Evolutionary conservation across 805 yeast genomes (phyloP).

Genomic region (Teunomyces pallodes): DNA sequence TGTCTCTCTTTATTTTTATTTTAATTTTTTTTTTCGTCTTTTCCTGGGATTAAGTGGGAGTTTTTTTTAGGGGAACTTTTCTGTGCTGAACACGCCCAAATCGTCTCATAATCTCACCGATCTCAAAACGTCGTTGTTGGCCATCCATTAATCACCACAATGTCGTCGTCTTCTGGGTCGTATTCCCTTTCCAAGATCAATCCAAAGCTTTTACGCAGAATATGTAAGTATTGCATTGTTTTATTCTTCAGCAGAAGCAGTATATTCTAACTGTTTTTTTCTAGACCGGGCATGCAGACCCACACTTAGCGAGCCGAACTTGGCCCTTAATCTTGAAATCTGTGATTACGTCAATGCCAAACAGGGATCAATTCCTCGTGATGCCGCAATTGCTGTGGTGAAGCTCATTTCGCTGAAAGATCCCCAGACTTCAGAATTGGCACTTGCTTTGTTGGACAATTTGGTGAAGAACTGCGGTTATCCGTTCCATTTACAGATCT

Average conservation of each 20-base stretch:
- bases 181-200: slow-evolving; percentile 44
- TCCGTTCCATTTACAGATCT: slow-evolving; percentile 92
- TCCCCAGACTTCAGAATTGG: slow-evolving; percentile 80
- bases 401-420: slow-evolving; percentile 78
- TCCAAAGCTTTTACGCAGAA: slow-evolving; percentile 45
- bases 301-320: slow-evolving; percentile 78
- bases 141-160: not conserved
- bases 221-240: slow-evolving; percentile 30
- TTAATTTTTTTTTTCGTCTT: too few relatives aligned
- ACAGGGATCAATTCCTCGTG: slow-evolving; percentile 87
- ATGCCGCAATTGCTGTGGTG: slow-evolving; percentile 85
- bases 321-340: slow-evolving; percentile 84
- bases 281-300: slow-evolving; percentile 84
- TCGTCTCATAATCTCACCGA: not conserved
- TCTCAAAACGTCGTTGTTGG: not conserved
- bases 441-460: slow-evolving; percentile 79
- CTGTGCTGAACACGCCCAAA: not conserved
- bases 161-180: slow-evolving; percentile 15
- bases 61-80: not conserved
- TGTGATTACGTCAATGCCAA: slow-evolving; percentile 92
- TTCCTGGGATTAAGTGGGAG: not conserved
- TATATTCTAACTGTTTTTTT: slow-evolving; percentile 11
- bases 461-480: slow-evolving; percentile 97
- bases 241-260: too few relatives aligned
- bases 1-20: too few relatives aligned